Evolutionary conservation across 2,329 filamentous ascomycete genomes (phyloP), one percentile per base, ranked within the genome.

Genomic region (Xylaria digitata): DNA sequence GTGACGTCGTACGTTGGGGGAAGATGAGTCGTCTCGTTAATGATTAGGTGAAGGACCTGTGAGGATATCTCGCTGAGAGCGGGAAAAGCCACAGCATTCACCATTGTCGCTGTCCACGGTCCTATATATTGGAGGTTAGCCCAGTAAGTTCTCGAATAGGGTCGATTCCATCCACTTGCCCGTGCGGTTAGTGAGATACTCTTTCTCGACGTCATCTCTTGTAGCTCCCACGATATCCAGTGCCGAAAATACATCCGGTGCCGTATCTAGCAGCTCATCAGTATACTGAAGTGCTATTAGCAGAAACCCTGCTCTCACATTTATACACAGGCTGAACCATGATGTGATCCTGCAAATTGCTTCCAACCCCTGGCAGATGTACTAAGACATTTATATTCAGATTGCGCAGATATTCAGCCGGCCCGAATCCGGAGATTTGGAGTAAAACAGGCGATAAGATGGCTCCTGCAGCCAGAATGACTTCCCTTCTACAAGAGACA

Each of bases 371-470:
- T 2, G 75, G 77, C 9, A 80, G 68, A 37, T 80, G 70, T 11
- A 79, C 67, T 8, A 73, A 67, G 1, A 76, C 71, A 2, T 73
- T 52, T 19, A 79, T 68, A 52, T 69, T 69, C 34, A 80, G 66
- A n/a, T 69, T 72, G 3, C 58, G 59, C 32, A 79, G 70, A 32
- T 77, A 67, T 3, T 71, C 67, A 11, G 65, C 64, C 5, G 78
- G 75, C 1, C 78, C 78, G 46, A 80, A 77, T 0, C 78, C 78
- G 15, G 78, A 80, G 19, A 79, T 62, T 61, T 78, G 76, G 19
- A 78, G 64, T 15, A 78, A 64, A 13, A 76, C 71, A 8, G 76
- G 76, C 2, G 78, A 76, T 21, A 72, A 68, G 19, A 78, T 72
- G 8, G 76, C 75, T 11, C 77, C 75, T 21, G 75, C 75, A 1